Percentiles rank a stretch among this genome's conserved stretches.
phyloP scores from a whole-genome alignment of 2,329 filamentous ascomycete genomes.

The Nothophaeocryptopus gaeumannii region DNA sequence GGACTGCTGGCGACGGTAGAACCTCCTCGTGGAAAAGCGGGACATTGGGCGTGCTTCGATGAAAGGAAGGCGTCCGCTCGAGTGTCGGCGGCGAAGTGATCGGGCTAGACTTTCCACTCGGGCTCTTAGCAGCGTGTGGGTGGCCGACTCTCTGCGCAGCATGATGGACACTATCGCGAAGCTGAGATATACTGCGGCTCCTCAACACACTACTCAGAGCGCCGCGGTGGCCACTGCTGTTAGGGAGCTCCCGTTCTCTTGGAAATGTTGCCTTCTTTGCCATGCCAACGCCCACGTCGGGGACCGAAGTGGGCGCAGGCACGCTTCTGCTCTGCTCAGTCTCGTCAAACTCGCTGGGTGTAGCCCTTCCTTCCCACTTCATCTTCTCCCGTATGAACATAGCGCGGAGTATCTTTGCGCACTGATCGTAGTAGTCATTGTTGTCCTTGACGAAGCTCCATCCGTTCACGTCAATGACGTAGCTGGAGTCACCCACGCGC shows the following conservation, averaged over 20 bases:
- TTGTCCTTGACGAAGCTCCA: constrained; percentile 99
- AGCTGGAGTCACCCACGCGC: constrained; percentile 83
- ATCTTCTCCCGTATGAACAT: constrained; percentile 82
- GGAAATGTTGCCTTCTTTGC: constrained; percentile 35
- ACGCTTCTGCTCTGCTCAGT: constrained; percentile 13
- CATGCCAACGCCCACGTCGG: constrained; percentile 8
- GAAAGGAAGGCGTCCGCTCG: constrained; percentile 31
- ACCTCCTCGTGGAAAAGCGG: constrained; percentile 27
- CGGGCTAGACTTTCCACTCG: constrained; percentile 38
- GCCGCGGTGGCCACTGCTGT: constrained; percentile 37
- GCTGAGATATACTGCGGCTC: constrained; percentile 62
- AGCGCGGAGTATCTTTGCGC: constrained; percentile 77
- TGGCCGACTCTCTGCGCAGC: constrained; percentile 29
- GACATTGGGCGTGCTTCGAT: constrained; percentile 15
- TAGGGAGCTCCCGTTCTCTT: constrained; percentile 22
- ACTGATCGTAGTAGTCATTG: constrained; percentile 95
- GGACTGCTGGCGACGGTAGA: constrained; percentile 33
- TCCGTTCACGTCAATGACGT: constrained; percentile 97
- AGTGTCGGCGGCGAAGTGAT: constrained; percentile 44
- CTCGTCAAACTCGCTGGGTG: constrained; percentile 29
- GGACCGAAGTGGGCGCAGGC: constrained; percentile 13
- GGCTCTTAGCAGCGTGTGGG: constrained; percentile 20
- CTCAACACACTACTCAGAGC: constrained; percentile 60
- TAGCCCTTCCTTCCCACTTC: constrained; percentile 48
- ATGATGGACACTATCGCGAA: constrained; percentile 44